Base-by-base conservation (phyloP, 2,329 filamentous ascomycete species). In the Aspergillus piperis region DNA sequence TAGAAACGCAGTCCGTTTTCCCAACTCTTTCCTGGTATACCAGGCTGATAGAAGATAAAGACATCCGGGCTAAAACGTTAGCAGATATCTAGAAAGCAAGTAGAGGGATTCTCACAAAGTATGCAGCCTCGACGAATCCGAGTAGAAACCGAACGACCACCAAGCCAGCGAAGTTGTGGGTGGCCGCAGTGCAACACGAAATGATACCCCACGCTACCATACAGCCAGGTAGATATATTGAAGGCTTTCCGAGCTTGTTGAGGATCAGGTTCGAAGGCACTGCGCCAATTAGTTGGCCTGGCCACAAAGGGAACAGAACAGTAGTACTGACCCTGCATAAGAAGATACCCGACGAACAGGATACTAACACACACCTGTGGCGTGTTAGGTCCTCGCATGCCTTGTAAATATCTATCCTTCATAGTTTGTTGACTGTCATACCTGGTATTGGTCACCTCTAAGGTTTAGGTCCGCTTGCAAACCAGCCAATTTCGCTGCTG, bases 181-280 rank as follows among this genome's bases (percentile, higher is more conserved):
- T 75, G 1, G 75, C 74, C 6, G 84, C 86, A 0, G 82, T 85
- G 10, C 84, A 74, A 0, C 83, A 86, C 3, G 84, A 87, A 57
- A 88, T 80, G 11, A 86, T 68, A 50, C 86, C 86, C 86, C 86
- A 88, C 10, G 86, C 63, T 1, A 78, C 74, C 80, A 82, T 82
- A 44, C 76, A 77, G 7, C 79, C 74, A 0, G 78, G 78, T 3
- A 78, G 77, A n/a, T 72, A 72, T n/a, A 76, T 75, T 67, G 78
- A 82, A 1, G 73, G 75, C 17, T 81, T 70, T 71, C 78, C 78
- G 60, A 78, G 78, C 5, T 75, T 76, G 30, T 80, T 79, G 55
- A 82, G 73, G 56, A 79, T 75, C 27, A 82, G 68, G 62, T 82
- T 82, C 19, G 78, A 80, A 0, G 80, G 80, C 0, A 82, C 72